Conservation (phyloP, 208 protist species). For the Trypanosoma congolense region DNA sequence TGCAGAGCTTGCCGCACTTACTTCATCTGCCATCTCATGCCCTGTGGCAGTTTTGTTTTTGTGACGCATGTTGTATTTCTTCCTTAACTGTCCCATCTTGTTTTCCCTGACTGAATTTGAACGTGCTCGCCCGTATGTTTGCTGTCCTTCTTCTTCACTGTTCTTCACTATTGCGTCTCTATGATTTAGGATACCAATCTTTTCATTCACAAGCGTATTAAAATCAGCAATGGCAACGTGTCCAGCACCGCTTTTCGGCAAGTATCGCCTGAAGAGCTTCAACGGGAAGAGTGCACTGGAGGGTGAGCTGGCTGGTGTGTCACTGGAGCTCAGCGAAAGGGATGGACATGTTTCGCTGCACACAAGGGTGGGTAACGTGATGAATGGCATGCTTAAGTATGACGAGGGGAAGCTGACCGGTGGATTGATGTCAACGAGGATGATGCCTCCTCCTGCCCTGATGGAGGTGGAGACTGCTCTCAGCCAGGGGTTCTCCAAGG, state of each 20-base stretch:
- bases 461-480: slow-evolving; percentile 34
- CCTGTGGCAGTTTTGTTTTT: too few relatives aligned
- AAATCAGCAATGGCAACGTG: not conserved
- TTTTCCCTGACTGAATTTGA: too few relatives aligned
- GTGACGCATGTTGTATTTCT: too few relatives aligned
- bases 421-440: slow-evolving; percentile 23
- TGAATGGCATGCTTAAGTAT: slow-evolving; percentile 18
- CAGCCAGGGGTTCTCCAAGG: slow-evolving; percentile 23
- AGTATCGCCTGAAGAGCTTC: slow-evolving; percentile 8
- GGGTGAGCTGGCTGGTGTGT: not conserved
- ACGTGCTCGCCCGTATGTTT: too few relatives aligned
- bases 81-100: too few relatives aligned
- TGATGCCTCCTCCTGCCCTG: slow-evolving; percentile 28
- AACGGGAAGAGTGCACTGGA: not conserved
- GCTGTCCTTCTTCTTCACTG: too few relatives aligned
- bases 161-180: too few relatives aligned
- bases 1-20: too few relatives aligned
- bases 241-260: not conserved
- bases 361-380: slow-evolving; percentile 4
- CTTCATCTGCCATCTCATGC: too few relatives aligned
- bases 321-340: slow-evolving; percentile 2
- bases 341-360: not conserved
- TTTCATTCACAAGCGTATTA: too few relatives aligned
- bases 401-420: slow-evolving; percentile 31
- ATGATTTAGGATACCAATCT: too few relatives aligned